Conservation (phyloP, 345 rosid species). For the Corchorus olitorius region DNA sequence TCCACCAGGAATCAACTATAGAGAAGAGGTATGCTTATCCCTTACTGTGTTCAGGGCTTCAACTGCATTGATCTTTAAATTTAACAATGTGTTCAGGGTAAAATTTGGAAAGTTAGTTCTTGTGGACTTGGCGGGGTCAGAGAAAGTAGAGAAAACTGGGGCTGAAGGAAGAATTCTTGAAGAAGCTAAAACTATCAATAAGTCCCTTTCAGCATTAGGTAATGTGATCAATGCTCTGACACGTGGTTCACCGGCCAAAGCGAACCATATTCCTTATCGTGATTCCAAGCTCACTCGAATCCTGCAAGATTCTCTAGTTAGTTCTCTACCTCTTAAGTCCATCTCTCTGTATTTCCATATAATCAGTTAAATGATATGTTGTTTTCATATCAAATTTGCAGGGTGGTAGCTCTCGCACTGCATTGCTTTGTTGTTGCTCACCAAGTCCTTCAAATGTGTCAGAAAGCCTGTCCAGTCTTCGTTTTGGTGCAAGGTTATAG, state of each 20-base stretch:
- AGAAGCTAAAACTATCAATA: conserved; percentile 92
- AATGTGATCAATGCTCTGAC: conserved; percentile 89
- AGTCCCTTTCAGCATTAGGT: conserved; percentile 88
- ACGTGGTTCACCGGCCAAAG: conserved; percentile 60
- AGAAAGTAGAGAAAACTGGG: conserved; percentile 94
- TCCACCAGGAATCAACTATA: conserved; percentile 53
- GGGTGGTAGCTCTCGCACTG: conserved; percentile 88
- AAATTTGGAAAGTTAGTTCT: conserved; percentile 75
- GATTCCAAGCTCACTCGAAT: conserved; percentile 95
- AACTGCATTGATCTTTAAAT: conserved; percentile 7
- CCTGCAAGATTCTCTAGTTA: conserved; percentile 83
- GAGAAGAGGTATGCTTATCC: conserved; percentile 54
- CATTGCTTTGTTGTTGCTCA: conserved; percentile 88
- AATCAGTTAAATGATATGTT: conserved; percentile 4
- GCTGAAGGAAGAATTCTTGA: conserved; percentile 94
- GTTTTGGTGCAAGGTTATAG: conserved; percentile 82
- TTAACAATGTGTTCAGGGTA: conserved; percentile 37
- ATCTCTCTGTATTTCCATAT: neutral
- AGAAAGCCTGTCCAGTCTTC: conserved; percentile 86
- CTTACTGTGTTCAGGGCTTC: conserved; percentile 8
- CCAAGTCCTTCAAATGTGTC: conserved; percentile 77
- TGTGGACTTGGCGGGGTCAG: conserved; percentile 93
- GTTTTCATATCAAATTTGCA: conserved; percentile 34
- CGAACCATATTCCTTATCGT: conserved; percentile 74
- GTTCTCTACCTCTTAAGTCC: conserved; percentile 30